Evolutionary conservation across 805 yeast species (phyloP), one percentile per base, ranked within the genome.

Genomic region (Pichia rugopelliculosa): DNA sequence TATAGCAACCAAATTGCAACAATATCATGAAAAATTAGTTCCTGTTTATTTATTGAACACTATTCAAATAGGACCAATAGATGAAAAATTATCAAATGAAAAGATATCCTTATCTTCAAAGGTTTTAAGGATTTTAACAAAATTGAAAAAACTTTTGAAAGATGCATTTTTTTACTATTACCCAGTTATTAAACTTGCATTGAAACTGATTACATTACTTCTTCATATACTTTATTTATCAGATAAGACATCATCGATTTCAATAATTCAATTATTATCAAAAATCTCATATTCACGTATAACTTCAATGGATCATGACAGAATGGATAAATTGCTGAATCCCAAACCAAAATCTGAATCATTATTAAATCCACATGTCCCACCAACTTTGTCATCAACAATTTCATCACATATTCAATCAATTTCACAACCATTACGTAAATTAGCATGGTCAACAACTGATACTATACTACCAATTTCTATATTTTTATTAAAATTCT

Each of bases 401-500:
- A 17, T 50, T 11, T 22, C 20, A 6, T 36, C 47, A 20, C 39
- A 44, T 36, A 6, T 42, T 4, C 21, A 34, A 20, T 21, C 38
- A 33, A 46, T 36, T 39, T 49, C 18, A 22, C 50, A 21, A 12
- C 67, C 69, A 11, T 21, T 61, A 26, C 57, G 58, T 44, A 56
- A 54, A 36, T 58, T 58, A 3, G 49, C 58, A 12, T 47, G 64
- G 42, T 24, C 60, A 6, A 56, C 64, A 24, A 53, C 68, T 2
- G 60, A 60, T 45, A 67, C 85, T 2, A 62, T 81, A 40, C 79
- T 91, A 65, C 96, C 96, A 0, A 73, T 84, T 0, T 87, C 95
- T 2, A 83, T 90, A 44, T 89, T 91, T 60, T 59, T 82, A 22
- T 71, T 90, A 51, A 87, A 88, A 65, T 87, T 90, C 56, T 71